A percentile compares a stretch with the other conserved stretches of the same genome.
These are phyloP conservation scores for Circinella minor DNA, from an alignment of 371 early-diverging fungal genomes.

Conservation along the genomic window DNA sequence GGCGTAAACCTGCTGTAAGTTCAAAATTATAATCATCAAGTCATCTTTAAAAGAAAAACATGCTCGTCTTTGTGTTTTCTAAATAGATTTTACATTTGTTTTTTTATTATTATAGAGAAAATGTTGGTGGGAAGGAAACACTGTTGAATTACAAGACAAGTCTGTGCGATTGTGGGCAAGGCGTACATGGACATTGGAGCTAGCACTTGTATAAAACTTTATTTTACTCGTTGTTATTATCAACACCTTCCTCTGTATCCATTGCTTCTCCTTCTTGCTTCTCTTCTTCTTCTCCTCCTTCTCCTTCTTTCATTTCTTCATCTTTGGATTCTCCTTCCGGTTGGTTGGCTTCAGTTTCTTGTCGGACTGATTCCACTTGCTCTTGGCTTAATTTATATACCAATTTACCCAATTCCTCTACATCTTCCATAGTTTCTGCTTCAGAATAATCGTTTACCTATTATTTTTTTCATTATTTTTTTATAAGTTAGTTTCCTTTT, in stretches of 20 bases:
- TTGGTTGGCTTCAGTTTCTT: conserved; percentile 15
- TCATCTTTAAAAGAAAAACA: too few relatives aligned
- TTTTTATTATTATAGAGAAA: conserved; percentile 55
- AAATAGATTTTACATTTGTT: background rate
- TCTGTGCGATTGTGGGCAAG: conserved; percentile 81
- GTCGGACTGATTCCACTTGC: conserved; percentile 52
- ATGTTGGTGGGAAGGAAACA: conserved; percentile 89
- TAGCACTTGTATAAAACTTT: conserved; percentile 67
- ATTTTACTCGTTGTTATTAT: background rate
- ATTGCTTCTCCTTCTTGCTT: conserved; percentile 3
- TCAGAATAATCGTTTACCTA: conserved; percentile 36
- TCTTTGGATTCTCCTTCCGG: conserved; percentile 1
- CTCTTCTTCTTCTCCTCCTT: conserved; percentile 5
- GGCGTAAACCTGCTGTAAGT: conserved; percentile 84
- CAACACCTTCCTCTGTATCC: conserved; percentile 2
- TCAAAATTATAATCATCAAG: too few relatives aligned
- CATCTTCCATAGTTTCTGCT: conserved; percentile 47
- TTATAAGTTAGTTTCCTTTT: background rate
- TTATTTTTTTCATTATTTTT: background rate
- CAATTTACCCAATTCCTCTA: conserved; percentile 69
- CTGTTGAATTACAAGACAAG: conserved; percentile 64
- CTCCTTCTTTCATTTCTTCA: background rate
- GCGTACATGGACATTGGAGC: conserved; percentile 84
- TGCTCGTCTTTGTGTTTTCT: background rate
- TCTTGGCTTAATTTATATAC: conserved; percentile 78